Base-by-base conservation (phyloP, 106 monocot species). In the Acanthochlamys bracteata region DNA sequence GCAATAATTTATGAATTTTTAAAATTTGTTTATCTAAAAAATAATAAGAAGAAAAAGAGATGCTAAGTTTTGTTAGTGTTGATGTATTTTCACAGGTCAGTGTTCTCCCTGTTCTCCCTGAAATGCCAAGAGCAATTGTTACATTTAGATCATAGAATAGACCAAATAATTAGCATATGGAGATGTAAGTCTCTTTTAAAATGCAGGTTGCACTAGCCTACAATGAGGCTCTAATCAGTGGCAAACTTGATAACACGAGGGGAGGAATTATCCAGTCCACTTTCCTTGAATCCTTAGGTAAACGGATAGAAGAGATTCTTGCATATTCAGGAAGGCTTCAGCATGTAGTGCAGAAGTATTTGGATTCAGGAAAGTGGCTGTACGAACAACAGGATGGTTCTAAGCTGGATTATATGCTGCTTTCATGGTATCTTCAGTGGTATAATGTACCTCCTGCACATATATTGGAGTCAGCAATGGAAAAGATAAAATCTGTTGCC, bases 401-500 rank as follows among this genome's bases (percentile, higher is more conserved):
- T 58, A 71, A 65, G 56, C 26, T 26, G 1, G 69, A 84, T 27
- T 77, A 73, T 10, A 70, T 85, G 13, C 33, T 81, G 60, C 86
- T 96, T 20, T 79, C 80, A 58, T 96, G 96, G 85, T 96, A 96
- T 66, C 90, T 96, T 76, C 76, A 78, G 20, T 96, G 90, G 96
- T 91, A 84, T 61, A 42, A 46, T 52, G 68, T 96, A 24, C 91
- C 96, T 11, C 66, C 79, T 23, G 59, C 75, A 19, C 66, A 79
- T 59, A 55, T 71, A 25, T 69, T 96, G 7, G 76, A 59, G 25
- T 79, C 69, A 26, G 85, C 79, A 20, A 20, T 76, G 25, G 62
- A 76, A 21, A 85, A 75, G 64, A 83, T 88, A 61, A 83, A 71
- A 20, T 22, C 20, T 21, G 77, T 71, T 63, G 45, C 57, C 59